phyloP scores from a whole-genome alignment of 2,329 filamentous ascomycete genomes.

The Xylaria sp. region DNA sequence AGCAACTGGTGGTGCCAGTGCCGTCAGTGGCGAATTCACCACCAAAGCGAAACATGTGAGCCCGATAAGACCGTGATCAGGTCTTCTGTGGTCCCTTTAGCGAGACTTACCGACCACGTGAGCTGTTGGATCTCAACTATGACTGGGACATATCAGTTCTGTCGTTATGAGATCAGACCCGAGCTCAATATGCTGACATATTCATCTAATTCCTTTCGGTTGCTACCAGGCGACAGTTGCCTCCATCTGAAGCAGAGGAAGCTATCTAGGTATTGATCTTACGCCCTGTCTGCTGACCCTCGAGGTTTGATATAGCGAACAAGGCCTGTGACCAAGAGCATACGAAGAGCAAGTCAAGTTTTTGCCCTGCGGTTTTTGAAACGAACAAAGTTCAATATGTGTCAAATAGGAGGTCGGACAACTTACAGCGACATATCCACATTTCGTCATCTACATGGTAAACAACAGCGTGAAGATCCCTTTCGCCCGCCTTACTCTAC shows the following conservation, averaged over 20 bases:
- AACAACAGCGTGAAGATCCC: background rate
- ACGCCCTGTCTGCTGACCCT: background rate
- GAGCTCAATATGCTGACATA: background rate
- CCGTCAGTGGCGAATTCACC: slow-evolving; percentile 13
- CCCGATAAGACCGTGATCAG: slow-evolving; percentile 12
- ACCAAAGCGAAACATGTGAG: slow-evolving; percentile 7
- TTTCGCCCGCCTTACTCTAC: background rate
- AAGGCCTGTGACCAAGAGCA: background rate
- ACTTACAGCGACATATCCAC: background rate
- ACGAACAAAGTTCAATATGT: background rate
- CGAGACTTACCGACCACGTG: slow-evolving; percentile 18
- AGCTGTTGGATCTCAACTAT: slow-evolving; percentile 7
- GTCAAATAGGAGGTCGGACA: too few species aligned
- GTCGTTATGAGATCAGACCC: background rate
- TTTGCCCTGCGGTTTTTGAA: background rate
- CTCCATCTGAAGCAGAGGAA: background rate
- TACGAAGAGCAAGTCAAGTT: background rate
- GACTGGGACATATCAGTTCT: background rate
- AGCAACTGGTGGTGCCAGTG: slow-evolving; percentile 8
- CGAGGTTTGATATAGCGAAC: background rate
- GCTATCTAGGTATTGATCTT: background rate
- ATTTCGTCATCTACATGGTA: background rate
- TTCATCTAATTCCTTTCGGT: background rate
- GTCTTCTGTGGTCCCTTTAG: slow-evolving; percentile 12
- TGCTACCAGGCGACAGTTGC: background rate